Base-by-base conservation (phyloP, 2,329 filamentous ascomycete genomes). In the Penicillium frequentans region DNA sequence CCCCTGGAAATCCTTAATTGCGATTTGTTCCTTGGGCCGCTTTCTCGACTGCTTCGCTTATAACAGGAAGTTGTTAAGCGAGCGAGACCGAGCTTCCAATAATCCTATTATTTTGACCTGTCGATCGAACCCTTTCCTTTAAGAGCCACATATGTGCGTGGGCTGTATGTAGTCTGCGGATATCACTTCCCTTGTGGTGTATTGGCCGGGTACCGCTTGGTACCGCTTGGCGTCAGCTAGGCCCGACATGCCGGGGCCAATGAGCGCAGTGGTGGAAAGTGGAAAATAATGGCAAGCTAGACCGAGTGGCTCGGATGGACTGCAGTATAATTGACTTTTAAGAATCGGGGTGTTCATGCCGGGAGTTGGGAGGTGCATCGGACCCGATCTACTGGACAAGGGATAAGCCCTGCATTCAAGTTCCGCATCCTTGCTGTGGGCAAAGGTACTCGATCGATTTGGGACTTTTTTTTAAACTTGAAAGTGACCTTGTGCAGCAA, bases 1-100 rank as follows among this genome's bases (percentile, higher is more conserved):
- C 49, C 58, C 60, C 56, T 61, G 56, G 60, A 57, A 57, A 55
- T 52, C 24, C 53, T 54, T 60, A 47, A 33, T 23, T 29, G 29
- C 24, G 13, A 39, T 43, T 49, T 48, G 27, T 42, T 33, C 37
- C 39, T 13, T 39, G 35, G n/a, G 35, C 35, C 35, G 35, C 31
- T 33, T 7, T 19, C 35, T 19, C 9, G n/a, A 39, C 35, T 39
- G 13, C 31, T 33, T 14, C 14, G 31, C 31, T 33, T 33, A 33
- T 14, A 13, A 33, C 13, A 33, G 13, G 5, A 13, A 31, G 5
- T 14, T 7, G 31, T 33, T 33, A 33, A 33, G 35, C n/a, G n/a
- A 37, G 35, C 35, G 35, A 39, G n/a, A 39, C n/a, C 35, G n/a
- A 39, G 14, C 31, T 39, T 39, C 2, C n/a, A 19, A 19, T 7